Base-by-base conservation (phyloP, 2,329 filamentous ascomycete species). In the Trichoderma sp. region DNA sequence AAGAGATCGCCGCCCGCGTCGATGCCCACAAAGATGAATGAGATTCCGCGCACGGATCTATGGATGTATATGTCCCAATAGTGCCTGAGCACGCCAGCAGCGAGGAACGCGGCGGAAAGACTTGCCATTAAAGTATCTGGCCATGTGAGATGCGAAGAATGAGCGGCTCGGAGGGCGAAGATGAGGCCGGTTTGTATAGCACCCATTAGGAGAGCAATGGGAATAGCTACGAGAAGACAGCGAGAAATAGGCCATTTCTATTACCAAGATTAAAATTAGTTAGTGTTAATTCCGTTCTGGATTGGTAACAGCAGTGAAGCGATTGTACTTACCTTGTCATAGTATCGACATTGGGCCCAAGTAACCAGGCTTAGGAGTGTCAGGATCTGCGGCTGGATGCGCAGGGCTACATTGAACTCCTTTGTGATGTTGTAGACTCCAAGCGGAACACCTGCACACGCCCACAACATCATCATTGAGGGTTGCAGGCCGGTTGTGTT, bases 391-490 rank as follows among this genome's bases (percentile, higher is more conserved):
- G 81, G 81, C 65, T 83, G 81, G 17, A 82, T 76, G 12, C 75
- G 77, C 15, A 82, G 70, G 3, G 81, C 81, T 2, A 82, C 29
- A 60, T 81, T 82, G 71, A 82, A 82, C 12, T 74, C 73, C 64
- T 78, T 74, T 27, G 80, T 78, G 39, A 82, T 80, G 68, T 82
- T 83, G 71, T 82, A 83, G 5, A 81, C 80, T 2, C 89, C 90
- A 0, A 92, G 80, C 0, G 89, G 89, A 0, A 91, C 86, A 0
- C 89, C 89, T 1, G 89, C 89, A 79, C 83, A 86, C 0, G 88
- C 87, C 84, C 89, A 92, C 2, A 91, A 81, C 75, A 92, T 84
- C 89, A 92, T 91, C 89, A 92, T 91, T 0, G 87, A 86, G 0
- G 86, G 84, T 59, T 91, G 89, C 0, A 92, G 80, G 0, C 89